Evolutionary conservation across 208 protist genomes (phyloP), one percentile per base, ranked within the genome.

Genomic region (Vickermania spadyakhi): DNA sequence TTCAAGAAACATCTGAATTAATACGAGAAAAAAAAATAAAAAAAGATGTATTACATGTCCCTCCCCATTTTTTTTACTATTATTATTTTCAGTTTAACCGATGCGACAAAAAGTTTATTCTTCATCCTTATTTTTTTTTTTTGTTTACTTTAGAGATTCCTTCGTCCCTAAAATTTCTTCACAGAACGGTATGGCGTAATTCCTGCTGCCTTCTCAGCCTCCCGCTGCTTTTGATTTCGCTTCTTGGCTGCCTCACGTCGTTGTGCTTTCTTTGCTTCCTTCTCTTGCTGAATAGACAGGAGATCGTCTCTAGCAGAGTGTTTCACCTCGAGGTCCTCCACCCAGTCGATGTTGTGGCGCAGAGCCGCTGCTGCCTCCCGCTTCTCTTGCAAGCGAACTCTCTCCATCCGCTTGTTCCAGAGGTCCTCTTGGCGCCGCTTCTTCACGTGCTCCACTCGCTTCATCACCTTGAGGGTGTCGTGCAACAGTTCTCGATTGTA

Each of bases 401-500:
- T 68, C 67, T 81, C 74, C 89, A 95, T 95, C 30, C 93, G 89
- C 13, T 86, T 82, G 36, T 96, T 83, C 83, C 97, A 98, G 67
- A 97, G 90, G 11, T 82, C 79, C 58, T 82, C 68, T 84, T 98
- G 89, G 31, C 98, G 91, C 29, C 77, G 65, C 73, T 94, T 68
- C 68, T 97, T 97, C 68, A 99, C 98, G 70, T 96, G 82, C 60
- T 97, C 76, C n/a, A 99, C 87, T 27, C 89, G 84, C 75, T 98
- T 98, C 92, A 99, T 99, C 3, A 97, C 97, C 69, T 94, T 85
- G 23, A 98, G 70, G 0, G 98, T 99, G 60, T 83, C 85, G 49
- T 74, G 61, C 60, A 98, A 82, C 27, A 99, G 77, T 62, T 99
- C 96, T 50, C 98, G 90, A 81, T 99, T 97, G 81, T 99, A 99